phyloP scores from a whole-genome alignment of 768 basidiomycete genomes.

The Leccinum barrowsii region DNA sequence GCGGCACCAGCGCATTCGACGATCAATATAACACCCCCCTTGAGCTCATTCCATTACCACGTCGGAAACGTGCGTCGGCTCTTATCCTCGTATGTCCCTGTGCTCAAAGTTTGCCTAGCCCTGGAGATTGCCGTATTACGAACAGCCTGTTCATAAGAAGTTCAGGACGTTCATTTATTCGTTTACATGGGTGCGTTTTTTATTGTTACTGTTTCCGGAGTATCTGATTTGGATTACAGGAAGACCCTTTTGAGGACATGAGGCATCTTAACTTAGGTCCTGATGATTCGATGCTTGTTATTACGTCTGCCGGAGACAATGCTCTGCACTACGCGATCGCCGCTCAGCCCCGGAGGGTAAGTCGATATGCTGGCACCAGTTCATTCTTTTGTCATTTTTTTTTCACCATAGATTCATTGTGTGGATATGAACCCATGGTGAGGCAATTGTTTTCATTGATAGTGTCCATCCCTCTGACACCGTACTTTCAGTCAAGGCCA shows the following conservation, averaged over 20 bases:
- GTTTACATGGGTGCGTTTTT: constrained; percentile 49
- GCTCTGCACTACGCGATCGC: constrained; percentile 74
- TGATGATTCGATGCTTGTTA: constrained; percentile 67
- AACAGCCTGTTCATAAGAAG: constrained; percentile 65
- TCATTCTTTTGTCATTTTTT: background rate
- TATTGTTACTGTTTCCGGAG: background rate
- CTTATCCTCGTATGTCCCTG: background rate
- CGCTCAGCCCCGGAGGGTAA: constrained; percentile 52
- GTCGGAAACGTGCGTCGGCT: constrained; percentile 38
- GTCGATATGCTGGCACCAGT: constrained; percentile 9
- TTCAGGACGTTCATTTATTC: constrained; percentile 62
- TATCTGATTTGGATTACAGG: constrained; percentile 33
- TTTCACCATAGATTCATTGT: constrained; percentile 47
- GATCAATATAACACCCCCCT: constrained; percentile 50
- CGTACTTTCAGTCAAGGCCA: constrained; percentile 55
- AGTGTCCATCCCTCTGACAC: background rate
- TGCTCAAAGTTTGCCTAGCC: constrained; percentile 31
- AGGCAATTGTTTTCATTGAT: background rate
- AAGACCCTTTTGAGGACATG: constrained; percentile 76
- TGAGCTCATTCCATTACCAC: constrained; percentile 65
- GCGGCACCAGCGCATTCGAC: constrained; percentile 27
- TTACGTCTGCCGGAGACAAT: constrained; percentile 79
- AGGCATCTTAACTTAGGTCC: constrained; percentile 52
- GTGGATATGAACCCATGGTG: constrained; percentile 73
- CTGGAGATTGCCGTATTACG: constrained; percentile 71